These are phyloP conservation scores for Dinochytrium kinnereticum DNA, from an alignment of 371 early-diverging fungal species.

Conservation along the genomic window DNA sequence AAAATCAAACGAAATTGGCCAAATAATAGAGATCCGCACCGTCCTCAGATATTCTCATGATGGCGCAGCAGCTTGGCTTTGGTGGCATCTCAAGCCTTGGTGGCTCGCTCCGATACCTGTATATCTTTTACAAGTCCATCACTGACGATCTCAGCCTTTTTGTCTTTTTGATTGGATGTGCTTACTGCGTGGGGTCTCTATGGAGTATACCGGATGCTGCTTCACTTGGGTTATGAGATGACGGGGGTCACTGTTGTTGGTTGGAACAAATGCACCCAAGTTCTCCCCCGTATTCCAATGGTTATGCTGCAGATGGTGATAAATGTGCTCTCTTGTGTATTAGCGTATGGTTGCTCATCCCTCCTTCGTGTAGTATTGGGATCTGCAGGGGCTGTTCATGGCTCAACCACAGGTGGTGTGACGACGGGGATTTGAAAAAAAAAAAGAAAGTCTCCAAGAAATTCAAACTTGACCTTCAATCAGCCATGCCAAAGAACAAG, in stretches of 20 bases:
- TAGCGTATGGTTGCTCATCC: no score
- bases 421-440: neutral
- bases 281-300: no score
- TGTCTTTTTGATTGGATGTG: neutral
- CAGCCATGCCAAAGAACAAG: conserved; percentile 88
- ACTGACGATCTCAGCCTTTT: neutral
- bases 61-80: conserved; percentile 1
- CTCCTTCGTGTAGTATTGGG: no score
- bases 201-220: no score
- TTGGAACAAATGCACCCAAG: no score
- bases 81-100: neutral
- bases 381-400: neutral
- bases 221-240: no score
- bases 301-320: neutral
- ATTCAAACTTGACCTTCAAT: no score
- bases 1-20: neutral
- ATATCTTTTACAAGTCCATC: neutral
- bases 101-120: conserved; percentile 7
- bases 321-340: no score
- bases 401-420: neutral
- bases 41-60: neutral
- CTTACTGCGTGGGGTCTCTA: neutral
- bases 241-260: no score
- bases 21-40: neutral
- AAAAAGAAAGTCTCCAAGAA: no score